Evolutionary conservation across 139 green algal genomes (phyloP), one percentile per base, ranked within the genome.

Genomic region (Deuterostichococcus epilithicus): DNA sequence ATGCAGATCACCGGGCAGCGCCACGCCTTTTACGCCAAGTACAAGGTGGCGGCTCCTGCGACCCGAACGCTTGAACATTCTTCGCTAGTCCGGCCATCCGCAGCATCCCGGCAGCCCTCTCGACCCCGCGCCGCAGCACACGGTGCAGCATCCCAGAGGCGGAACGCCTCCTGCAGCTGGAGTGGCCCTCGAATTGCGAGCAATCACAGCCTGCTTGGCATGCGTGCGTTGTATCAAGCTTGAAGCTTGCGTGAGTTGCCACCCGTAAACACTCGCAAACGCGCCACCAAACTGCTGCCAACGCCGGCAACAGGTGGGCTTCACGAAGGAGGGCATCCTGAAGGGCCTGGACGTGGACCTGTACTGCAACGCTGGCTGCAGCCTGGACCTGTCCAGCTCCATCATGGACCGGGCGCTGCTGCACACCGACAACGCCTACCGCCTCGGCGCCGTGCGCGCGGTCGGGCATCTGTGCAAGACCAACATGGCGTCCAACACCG

Each of bases 401-500:
- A 85, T 99, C 59, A 94, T 98, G 90, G 92, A 99, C 76, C 90
- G 95, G 18, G 90, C 91, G 0, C 82, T 99, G 45, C 80, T 97
- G 79, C 96, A 98, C 86, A 74, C 34, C 28, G 80, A 89, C 52
- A 77, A 69, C 30, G 42, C 75, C 13, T 97, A 96, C 82, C 84
- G 84, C 38, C 85, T 91, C 47, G 91, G 91, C 23, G 83, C 92
- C 75, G 59, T 97, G 76, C 84, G 87, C 5, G 83, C 91, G 2
- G 63, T 75, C 26, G 94, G 92, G 37, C 71, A 86, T 75, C 74
- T 97, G 59, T 97, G 90, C 89, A 84, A 80, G 28, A 99, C 93
- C 67, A 94, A 99, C 85, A 79, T 92, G 66, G 72, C 93, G 47
- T 92, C 86, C 80, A 97, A 99, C 88, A 98, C 94, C 5, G 94